Conservation (phyloP, 441 rosid genomes). For the Pelargonium fulgidum region DNA sequence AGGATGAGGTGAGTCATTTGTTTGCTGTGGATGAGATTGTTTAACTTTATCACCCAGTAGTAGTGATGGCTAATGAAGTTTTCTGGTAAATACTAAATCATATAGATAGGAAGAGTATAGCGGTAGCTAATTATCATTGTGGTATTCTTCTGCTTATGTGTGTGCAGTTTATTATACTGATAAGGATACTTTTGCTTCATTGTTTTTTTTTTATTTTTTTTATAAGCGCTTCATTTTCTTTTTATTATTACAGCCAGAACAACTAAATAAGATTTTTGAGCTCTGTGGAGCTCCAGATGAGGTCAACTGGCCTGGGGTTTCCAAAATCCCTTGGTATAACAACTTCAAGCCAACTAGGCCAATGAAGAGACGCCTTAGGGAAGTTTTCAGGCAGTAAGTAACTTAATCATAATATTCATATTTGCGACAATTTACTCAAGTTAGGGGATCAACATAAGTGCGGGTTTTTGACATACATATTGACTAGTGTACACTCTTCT, state of each 20-base stretch:
- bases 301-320: conserved; percentile 87
- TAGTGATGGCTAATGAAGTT: no score
- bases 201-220: conserved; percentile 19
- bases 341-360: conserved; percentile 78
- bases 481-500: conserved; percentile 5
- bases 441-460: neutral
- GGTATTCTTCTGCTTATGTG: no score
- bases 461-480: neutral
- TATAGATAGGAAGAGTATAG: no score
- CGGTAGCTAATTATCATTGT: no score
- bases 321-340: conserved; percentile 85
- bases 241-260: conserved; percentile 57
- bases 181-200: neutral
- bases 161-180: neutral
- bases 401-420: neutral
- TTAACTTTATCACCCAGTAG: neutral
- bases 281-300: conserved; percentile 95
- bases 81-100: no score
- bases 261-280: conserved; percentile 84
- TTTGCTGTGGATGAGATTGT: neutral
- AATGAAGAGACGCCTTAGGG: conserved; percentile 75
- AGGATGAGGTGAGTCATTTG: conserved; percentile 58
- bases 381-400: conserved; percentile 81
- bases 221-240: neutral
- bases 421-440: neutral